Evolutionary conservation across 2,329 filamentous ascomycete genomes (phyloP).

Genomic region (Pseudogymnoascus destructans): DNA sequence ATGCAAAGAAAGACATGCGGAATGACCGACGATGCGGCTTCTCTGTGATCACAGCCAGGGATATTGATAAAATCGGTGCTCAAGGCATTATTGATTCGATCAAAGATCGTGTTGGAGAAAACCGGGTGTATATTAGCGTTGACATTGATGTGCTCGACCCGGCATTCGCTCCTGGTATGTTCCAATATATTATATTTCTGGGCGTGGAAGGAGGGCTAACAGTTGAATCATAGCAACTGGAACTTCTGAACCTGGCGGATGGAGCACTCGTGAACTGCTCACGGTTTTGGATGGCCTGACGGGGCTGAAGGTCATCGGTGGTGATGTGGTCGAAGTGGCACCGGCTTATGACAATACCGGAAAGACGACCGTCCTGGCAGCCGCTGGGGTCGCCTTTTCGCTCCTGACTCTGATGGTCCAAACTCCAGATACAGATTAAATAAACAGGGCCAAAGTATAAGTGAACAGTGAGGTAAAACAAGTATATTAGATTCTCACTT

Average conservation of each 20-base stretch:
- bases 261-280: conserved; percentile 45
- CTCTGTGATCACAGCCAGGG: conserved; percentile 40
- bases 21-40: conserved; percentile 49
- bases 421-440: conserved; percentile 20
- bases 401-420: conserved; percentile 33
- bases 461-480: background rate
- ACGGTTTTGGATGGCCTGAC: conserved; percentile 45
- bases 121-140: conserved; percentile 39
- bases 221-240: conserved; percentile 24
- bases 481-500: background rate
- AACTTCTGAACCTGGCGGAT: conserved; percentile 48
- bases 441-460: background rate
- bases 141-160: conserved; percentile 41
- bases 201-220: conserved; percentile 17
- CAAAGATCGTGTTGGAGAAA: conserved; percentile 35
- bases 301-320: conserved; percentile 44
- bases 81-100: conserved; percentile 32
- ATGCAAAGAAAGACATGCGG: conserved; percentile 35
- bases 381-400: conserved; percentile 35
- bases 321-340: conserved; percentile 49
- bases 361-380: conserved; percentile 40
- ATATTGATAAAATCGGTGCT: conserved; percentile 33
- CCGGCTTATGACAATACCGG: conserved; percentile 49
- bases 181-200: background rate
- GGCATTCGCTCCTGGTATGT: conserved; percentile 35